Base-by-base conservation (phyloP, 495 filamentous ascomycete species). In the Lepidopterella palustris region DNA sequence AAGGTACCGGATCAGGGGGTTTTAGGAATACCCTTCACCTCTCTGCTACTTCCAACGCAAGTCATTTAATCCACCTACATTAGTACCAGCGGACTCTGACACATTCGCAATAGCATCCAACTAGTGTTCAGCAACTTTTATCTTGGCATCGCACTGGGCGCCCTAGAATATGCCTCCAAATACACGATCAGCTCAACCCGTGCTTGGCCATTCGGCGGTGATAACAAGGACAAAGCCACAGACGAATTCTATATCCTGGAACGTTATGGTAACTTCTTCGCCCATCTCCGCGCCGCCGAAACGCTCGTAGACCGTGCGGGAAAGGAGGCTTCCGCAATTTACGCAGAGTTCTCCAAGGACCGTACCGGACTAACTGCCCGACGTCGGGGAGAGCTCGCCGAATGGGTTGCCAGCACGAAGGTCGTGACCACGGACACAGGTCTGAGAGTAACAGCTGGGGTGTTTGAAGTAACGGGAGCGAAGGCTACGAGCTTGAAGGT, bases 41-140 rank as follows among this genome's bases (percentile, higher is more conserved):
- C 71, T 32, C 61, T 84, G 20, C 68, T 84, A 9, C 75, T 84
- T 0, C 82, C 82, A 18, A 82, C 79, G 39, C 50, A 31, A 40
- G 27, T 15, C 3, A 10, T 53, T 40, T 20, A 20, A 2, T 42
- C 39, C 20, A 3, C 2, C 39, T 6, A 42, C 39, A 11, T 9
- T 42, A 3, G 6, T 15, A 42, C 39, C 8, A 42, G 6, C 20
- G 6, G 13, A 42, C 6, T 42, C 39, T 42, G 39, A 42, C 6
- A n/a, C n/a, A n/a, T 42, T 42, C 15, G 2, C 39, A 15, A 11
- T 1, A 42, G 39, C 11, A 82, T 85, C 62, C 82, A 84, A 61
- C 77, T 84, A 0, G 79, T 83, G 57, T 86, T 84, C 70, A 73
- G 72, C 58, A 83, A 84, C 64, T 83, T 86, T 68, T 83, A 86